Base-by-base conservation (phyloP, 202 grass and related monocot genomes). In the Setaria italica region DNA sequence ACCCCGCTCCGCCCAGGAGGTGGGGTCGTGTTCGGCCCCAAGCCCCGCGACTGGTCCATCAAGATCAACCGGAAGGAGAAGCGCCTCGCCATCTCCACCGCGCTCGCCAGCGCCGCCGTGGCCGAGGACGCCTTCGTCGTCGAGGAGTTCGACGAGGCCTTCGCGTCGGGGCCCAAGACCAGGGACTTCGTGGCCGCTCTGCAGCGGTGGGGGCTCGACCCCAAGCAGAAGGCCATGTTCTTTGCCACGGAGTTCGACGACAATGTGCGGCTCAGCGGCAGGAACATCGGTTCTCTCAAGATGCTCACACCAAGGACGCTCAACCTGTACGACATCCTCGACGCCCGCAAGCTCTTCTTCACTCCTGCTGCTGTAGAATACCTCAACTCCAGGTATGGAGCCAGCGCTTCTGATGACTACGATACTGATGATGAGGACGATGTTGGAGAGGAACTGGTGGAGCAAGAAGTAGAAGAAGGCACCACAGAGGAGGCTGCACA, bases 1-100 rank as follows among this genome's bases (percentile, higher is more conserved):
- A 99, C 96, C 35, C 96, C 93, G 63, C 91, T 99, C 51, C 97
- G 97, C 66, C 97, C 97, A 2, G 97, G 97, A 6, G 97, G 97
- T 0, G 97, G 97, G 6, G 91, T 99, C 88, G 81, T 96, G 42
- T 99, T 96, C 81, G 97, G 97, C 33, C 97, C 97, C 88, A 99
- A 96, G 86, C 96, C 96, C 54, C 86, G 92, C 5, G 97, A 99
- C 82, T 99, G 97, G 97, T 89, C 93, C 90, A 94, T 99, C 85
- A 99, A 99, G 85, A 99, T 99, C 90, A 99, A 99, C 90, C 91
- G 93, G 75, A 99, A 96, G 90, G 97, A 96, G 97, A 99, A 99
- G 90, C 91, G 88, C 20, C 93, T 99, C 13, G 93, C 96, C 77
- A 94, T 97, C 68, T 96, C 93, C 79, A 96, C 96, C 5, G 93